These are phyloP conservation scores for Spiromastix sp. DNA, from an alignment of 2,329 filamentous ascomycete species.

Conservation along the genomic window DNA sequence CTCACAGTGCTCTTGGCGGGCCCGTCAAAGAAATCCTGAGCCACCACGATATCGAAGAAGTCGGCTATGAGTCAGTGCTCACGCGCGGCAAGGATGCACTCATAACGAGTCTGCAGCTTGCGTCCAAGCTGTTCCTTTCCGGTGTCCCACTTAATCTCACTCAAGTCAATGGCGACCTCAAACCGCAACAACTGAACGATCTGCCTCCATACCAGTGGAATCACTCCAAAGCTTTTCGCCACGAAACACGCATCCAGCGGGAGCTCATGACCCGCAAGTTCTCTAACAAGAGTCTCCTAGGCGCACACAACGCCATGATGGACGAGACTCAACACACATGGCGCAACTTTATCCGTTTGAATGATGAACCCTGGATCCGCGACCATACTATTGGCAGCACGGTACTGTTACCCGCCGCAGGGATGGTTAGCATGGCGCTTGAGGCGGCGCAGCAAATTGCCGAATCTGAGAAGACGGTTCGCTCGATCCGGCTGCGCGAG, in stretches of 20 bases:
- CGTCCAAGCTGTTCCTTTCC: slow-evolving; percentile 1
- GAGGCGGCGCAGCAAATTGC: slow-evolving; percentile 3
- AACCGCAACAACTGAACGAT: slow-evolving; percentile 4
- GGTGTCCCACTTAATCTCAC: slow-evolving; percentile 2
- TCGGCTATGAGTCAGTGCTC: slow-evolving; percentile 7
- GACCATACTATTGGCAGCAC: slow-evolving; percentile 3
- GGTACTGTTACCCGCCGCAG: neutral
- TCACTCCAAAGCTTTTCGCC: slow-evolving; percentile 4
- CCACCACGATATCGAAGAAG: neutral
- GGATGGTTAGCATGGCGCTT: slow-evolving; percentile 5
- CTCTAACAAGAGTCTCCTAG: slow-evolving; percentile 3
- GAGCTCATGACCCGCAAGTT: neutral
- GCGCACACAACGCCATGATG: slow-evolving; percentile 2
- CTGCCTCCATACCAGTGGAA: slow-evolving; percentile 12
- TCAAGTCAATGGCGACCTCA: slow-evolving; percentile 1
- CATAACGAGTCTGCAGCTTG: neutral
- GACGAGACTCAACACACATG: slow-evolving; percentile 3
- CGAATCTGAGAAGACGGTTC: slow-evolving; percentile 1
- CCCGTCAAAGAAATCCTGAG: slow-evolving; percentile 10
- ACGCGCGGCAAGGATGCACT: slow-evolving; percentile 7
- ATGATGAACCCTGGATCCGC: slow-evolving; percentile 5
- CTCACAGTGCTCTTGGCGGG: slow-evolving; percentile 12
- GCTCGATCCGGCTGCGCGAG: neutral
- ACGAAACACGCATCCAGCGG: neutral
- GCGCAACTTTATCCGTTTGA: slow-evolving; percentile 4